A percentile compares a stretch with the other conserved stretches of the same genome.
These are phyloP conservation scores for Trypanosoma mega DNA, from an alignment of 208 protist genomes.

Conservation along the genomic window DNA sequence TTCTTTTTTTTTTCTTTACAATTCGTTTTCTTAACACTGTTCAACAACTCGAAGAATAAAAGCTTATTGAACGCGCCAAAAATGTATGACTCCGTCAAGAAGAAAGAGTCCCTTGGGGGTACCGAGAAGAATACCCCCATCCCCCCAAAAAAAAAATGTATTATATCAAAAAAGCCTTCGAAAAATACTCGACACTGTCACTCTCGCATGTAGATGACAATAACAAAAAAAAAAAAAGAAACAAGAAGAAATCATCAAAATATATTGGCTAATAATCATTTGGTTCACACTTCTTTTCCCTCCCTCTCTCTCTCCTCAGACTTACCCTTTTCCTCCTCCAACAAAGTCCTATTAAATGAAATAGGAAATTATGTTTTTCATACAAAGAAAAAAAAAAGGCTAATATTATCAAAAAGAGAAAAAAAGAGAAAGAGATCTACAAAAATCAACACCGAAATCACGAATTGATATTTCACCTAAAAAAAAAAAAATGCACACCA, in stretches of 20 bases:
- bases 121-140: too few species aligned
- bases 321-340: not conserved
- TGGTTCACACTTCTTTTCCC: too few species aligned
- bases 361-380: not conserved
- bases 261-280: too few species aligned
- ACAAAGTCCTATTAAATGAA: not conserved
- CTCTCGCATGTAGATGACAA: too few species aligned
- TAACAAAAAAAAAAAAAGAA: too few species aligned
- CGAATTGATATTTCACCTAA: not conserved
- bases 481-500: not conserved
- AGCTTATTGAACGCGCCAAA: conserved; percentile 77
- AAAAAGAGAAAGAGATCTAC: not conserved
- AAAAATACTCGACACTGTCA: too few species aligned
- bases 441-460: too few species aligned
- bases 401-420: not conserved
- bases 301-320: too few species aligned
- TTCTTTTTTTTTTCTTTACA: conserved; percentile 3
- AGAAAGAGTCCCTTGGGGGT: too few species aligned
- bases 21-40: conserved; percentile 28
- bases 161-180: too few species aligned
- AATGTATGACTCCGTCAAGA: conserved; percentile 66
- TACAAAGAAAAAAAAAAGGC: not conserved
- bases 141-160: too few species aligned
- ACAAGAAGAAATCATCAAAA: too few species aligned
- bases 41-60: conserved; percentile 83